These are phyloP conservation scores for Casuarina glauca DNA, from an alignment of 306 rosid species.

Conservation along the genomic window DNA sequence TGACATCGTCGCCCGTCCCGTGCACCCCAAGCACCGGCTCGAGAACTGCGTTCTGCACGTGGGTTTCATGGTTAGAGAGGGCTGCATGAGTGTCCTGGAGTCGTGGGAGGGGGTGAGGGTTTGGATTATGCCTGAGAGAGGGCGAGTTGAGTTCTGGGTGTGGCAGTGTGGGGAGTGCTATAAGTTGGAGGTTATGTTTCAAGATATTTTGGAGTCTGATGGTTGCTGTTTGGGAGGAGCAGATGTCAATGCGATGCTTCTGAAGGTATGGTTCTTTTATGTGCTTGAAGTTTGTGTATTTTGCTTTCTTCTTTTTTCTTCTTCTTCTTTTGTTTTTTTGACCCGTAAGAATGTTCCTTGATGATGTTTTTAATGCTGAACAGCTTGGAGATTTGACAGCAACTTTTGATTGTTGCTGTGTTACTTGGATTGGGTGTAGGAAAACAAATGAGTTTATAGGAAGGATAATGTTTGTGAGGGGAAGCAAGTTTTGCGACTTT, in stretches of 20 bases:
- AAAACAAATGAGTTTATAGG: neutral
- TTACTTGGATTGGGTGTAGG: neutral
- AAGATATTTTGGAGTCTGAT: constrained; percentile 60
- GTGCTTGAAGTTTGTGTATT: neutral
- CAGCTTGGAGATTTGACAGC: neutral
- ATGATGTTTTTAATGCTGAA: neutral
- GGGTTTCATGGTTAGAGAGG: constrained; percentile 46
- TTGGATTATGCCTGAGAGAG: constrained; percentile 80
- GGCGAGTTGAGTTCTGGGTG: constrained; percentile 64
- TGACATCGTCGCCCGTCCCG: constrained; percentile 65
- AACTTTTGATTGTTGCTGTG: neutral
- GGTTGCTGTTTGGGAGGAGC: constrained; percentile 45
- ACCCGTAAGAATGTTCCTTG: neutral
- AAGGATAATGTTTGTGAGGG: neutral
- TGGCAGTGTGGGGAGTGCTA: constrained; percentile 39
- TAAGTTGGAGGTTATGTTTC: constrained; percentile 66
- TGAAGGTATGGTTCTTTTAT: constrained; percentile 39
- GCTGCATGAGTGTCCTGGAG: constrained; percentile 51
- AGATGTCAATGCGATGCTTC: constrained; percentile 52
- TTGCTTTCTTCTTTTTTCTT: neutral
- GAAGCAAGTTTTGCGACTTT: neutral
- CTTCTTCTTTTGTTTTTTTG: neutral
- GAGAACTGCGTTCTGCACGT: constrained; percentile 45
- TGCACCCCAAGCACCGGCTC: constrained; percentile 36
- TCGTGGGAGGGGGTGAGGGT: constrained; percentile 62